phyloP scores from a whole-genome alignment of 169 alveolate genomes.

The Eimeria necatrix region DNA sequence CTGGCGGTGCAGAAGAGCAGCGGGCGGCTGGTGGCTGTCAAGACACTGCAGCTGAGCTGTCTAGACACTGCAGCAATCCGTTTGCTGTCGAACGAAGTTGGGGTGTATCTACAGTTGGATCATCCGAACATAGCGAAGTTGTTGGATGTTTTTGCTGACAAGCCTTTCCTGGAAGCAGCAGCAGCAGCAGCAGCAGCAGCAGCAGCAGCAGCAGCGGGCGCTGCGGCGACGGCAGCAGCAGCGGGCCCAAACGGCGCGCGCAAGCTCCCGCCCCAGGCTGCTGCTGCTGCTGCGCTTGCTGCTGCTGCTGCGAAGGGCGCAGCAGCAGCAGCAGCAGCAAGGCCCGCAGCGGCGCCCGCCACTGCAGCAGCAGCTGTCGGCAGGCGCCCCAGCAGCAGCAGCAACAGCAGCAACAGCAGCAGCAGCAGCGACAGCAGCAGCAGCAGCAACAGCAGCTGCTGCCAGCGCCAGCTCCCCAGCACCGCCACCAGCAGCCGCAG shows the following conservation, averaged over 20 bases:
- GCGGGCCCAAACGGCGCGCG: no score
- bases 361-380: no score
- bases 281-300: no score
- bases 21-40: constrained; percentile 40
- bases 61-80: constrained; percentile 59
- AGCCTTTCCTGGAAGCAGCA: neutral
- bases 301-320: no score
- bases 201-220: no score
- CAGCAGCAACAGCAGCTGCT: constrained; percentile 12
- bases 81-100: constrained; percentile 84
- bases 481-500: no score
- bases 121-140: constrained; percentile 95
- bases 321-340: no score
- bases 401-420: neutral
- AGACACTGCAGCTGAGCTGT: constrained; percentile 28
- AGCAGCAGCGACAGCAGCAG: neutral
- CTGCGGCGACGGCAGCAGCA: no score
- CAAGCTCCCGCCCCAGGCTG: no score
- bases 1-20: constrained; percentile 33
- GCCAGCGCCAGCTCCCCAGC: neutral
- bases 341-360: no score
- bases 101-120: constrained; percentile 85
- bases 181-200: constrained; percentile 49
- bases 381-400: neutral
- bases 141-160: constrained; percentile 93